Base-by-base conservation (phyloP, 2,329 filamentous ascomycete species). In the Aspergillus pseudonomiae region DNA sequence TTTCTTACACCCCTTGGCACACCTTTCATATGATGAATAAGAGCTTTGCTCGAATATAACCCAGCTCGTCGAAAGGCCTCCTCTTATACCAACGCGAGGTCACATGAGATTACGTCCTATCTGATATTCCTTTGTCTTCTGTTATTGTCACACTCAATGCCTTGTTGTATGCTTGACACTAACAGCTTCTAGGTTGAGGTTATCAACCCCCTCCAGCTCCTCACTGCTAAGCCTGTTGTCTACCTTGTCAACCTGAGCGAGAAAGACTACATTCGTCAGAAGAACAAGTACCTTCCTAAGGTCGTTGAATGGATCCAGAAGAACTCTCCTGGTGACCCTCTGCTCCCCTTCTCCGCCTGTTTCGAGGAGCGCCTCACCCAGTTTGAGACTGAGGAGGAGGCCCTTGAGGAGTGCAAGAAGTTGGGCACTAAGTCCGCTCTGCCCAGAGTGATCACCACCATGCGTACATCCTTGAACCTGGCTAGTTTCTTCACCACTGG, bases 11-110 rank as follows among this genome's bases (percentile, higher is more conserved):
- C 48, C 63, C 63, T 52, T 43, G 2, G 14, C 50, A 59, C 34
- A 41, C 14, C 14, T 64, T 73, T 88, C 83, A 78, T 74, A 90
- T 97, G 95, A 98, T 98, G 95, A 98, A 89, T 91, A 96, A 97
- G 91, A 95, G 93, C 92, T 89, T 86, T 84, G 92, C 93, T 94
- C 91, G 91, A 41, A 93, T 86, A 84, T 92, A 75, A 74, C 95
- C 95, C 95, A 99, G 95, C 95, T 99, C 95, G 91, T 97, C 90
- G 94, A 98, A 90, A 88, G 77, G 86, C 88, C 91, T 91, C 89
- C 86, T 82, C 79, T 65, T 82, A 80, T 82, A 83, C 52, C 32
- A 81, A 78, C 78, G 86, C 84, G 91, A 92, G 91, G 85, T 85
- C 85, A 87, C 78, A 82, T 97, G 94, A 96, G 93, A 97, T 90